phyloP scores from a whole-genome alignment of 2,329 filamentous ascomycete genomes.

The Trichophaea hybrida region DNA sequence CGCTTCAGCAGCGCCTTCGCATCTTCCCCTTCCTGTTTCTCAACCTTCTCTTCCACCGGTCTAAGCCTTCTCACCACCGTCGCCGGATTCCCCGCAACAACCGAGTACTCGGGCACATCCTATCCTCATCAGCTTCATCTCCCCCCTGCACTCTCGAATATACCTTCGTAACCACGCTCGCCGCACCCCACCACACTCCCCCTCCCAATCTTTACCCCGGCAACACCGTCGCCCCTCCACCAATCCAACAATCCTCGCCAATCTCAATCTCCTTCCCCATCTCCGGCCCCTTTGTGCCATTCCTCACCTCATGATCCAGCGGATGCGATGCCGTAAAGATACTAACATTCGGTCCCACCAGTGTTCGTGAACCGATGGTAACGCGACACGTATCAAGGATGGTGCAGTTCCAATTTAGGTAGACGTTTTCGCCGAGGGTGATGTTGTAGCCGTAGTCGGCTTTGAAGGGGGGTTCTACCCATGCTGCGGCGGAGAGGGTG shows the following conservation, averaged over 20 bases:
- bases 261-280: slow-evolving; percentile 57
- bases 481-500: slow-evolving; percentile 50
- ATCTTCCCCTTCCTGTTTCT: slow-evolving; percentile 6
- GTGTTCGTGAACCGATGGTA: slow-evolving; percentile 58
- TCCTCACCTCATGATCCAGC: slow-evolving; percentile 56
- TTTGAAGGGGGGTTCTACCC: slow-evolving; percentile 53
- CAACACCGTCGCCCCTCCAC: slow-evolving; percentile 54
- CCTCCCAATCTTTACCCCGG: slow-evolving; percentile 66
- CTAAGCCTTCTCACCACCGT: slow-evolving; percentile 38
- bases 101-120: slow-evolving; percentile 48
- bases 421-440: slow-evolving; percentile 54
- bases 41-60: slow-evolving; percentile 24
- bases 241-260: slow-evolving; percentile 70
- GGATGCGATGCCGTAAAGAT: slow-evolving; percentile 67
- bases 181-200: slow-evolving; percentile 65
- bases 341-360: slow-evolving; percentile 64
- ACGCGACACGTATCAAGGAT: slow-evolving; percentile 57
- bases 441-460: slow-evolving; percentile 70
- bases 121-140: slow-evolving; percentile 14
- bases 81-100: slow-evolving; percentile 55
- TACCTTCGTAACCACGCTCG: slow-evolving; percentile 66
- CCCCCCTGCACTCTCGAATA: slow-evolving; percentile 1
- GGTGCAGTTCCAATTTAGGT: slow-evolving; percentile 59
- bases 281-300: slow-evolving; percentile 64
- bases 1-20: slow-evolving; percentile 23